Base-by-base conservation (phyloP, 805 yeast genomes). In the Ogataea pini region DNA sequence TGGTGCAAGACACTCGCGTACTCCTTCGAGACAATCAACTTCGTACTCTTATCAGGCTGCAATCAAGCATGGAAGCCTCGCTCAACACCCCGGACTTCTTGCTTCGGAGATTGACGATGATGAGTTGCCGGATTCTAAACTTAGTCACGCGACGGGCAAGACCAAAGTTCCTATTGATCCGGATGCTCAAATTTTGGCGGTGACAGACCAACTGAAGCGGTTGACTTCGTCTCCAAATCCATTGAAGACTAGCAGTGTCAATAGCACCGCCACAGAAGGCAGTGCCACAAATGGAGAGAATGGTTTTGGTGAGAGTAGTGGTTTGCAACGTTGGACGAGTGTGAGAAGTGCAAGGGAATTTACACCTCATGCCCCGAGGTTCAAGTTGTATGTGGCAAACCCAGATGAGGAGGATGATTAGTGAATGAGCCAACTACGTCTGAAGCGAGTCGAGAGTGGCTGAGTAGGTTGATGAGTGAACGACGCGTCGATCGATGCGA, bases 41-140 rank as follows among this genome's bases (percentile, higher is more conserved):
- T 22, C 39, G 12, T 50, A 44, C 55, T 56, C 73, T 48, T 55
- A 50, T 32, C 54, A 65, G 48, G 63, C 68, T 18, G 85, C 80
- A 47, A 69, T 81, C 61, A 82, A 80, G 58, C 86, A 82, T 60
- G 85, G 86, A 5, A 80, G 72, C 59, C 70, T 79, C 49, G 76
- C 80, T 46, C 86, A 86, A 20, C 74, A 89, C 39, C 73, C 85
- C 54, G 73, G 94, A 42, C 72, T 86, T 66, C 70, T 86, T 50
- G 92, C 91, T 2, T 78, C 85, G 19, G 94, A 86, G 62, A 83
- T 86, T 31, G 91, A 84, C 52, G 89, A 85, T 46, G 79, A 73
- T 28, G 88, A 81, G 48, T 49, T 65, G 24, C 70, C 70, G 1
- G 68, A 66, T 49, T 67, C 70, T 12, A 65, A 60, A 14, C 48